Conservation (phyloP, 2,329 filamentous ascomycete genomes). For the Chaetomiaceae sp. region DNA sequence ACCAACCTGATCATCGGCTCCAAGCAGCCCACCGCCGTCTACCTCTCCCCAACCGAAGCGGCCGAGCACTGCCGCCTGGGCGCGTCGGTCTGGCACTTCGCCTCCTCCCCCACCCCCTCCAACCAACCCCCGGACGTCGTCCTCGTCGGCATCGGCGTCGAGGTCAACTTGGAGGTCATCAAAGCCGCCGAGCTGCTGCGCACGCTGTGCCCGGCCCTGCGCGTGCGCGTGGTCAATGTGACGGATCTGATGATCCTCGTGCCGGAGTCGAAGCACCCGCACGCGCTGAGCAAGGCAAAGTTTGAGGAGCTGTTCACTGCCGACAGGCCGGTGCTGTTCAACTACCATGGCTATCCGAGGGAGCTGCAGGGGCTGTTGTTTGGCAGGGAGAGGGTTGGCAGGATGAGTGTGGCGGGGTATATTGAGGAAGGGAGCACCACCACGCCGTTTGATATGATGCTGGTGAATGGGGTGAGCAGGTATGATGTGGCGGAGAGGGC, state of each 20-base stretch:
- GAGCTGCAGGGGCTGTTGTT: conserved; percentile 59
- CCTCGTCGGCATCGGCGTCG: conserved; percentile 57
- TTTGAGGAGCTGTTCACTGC: conserved; percentile 53
- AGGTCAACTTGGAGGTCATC: conserved; percentile 60
- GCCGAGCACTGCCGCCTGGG: conserved; percentile 54
- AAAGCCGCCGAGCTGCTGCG: conserved; percentile 52
- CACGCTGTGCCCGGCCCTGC: conserved; percentile 43
- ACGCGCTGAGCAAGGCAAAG: conserved; percentile 44
- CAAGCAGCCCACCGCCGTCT: conserved; percentile 59
- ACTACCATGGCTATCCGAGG: conserved; percentile 59
- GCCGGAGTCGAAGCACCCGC: conserved; percentile 50
- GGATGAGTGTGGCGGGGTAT: conserved; percentile 52
- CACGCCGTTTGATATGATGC: conserved; percentile 65
- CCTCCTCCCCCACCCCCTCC: conserved; percentile 41
- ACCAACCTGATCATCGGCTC: conserved; percentile 63
- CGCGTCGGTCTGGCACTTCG: conserved; percentile 56
- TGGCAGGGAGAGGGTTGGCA: conserved; percentile 43
- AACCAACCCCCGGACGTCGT: conserved; percentile 52
- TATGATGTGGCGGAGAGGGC: conserved; percentile 54
- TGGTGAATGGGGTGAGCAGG: conserved; percentile 53
- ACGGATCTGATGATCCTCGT: conserved; percentile 60
- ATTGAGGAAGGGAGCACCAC: conserved; percentile 61
- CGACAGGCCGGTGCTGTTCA: conserved; percentile 53
- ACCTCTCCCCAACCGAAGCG: conserved; percentile 53
- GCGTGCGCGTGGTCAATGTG: conserved; percentile 58